Evolutionary conservation across 2,329 filamentous ascomycete genomes (phyloP), one percentile per base, ranked within the genome.

Genomic region (Penicillium paneum): DNA sequence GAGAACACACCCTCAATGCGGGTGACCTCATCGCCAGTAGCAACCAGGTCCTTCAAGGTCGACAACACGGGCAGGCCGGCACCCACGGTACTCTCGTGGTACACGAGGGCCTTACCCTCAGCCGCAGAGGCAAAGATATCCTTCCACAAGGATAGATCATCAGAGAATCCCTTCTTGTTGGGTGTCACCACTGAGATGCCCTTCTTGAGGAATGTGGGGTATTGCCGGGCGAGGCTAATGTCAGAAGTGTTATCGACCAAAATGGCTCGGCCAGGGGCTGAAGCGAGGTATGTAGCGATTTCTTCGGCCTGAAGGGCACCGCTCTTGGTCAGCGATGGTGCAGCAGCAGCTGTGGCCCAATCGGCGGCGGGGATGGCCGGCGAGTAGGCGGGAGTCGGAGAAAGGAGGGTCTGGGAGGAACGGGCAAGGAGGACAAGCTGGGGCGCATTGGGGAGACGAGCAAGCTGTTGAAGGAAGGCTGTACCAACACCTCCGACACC

Each of bases 81-180:
- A 46, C 94, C 94, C 21, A 96, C 91, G 11, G 91, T 94, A 38
- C 90, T 92, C 77, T 99, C 94, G 73, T 99, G 94, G 81, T 94
- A 97, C 56, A 97, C 81, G 70, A 91, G 89, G 40, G 92, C 90
- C 42, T 81, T 79, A 11, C 74, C 72, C 32, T 76, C 73, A 44
- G 82, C 80, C 1, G 91, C 87, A 1, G 90, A 82, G 3, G 79
- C 76, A 74, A 96, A 95, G 69, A 99, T 97, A 59, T 89, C 84
- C 67, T 90, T 83, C 92, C 93, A 99, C 52, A 96, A 79, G 64
- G 85, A 80, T 67, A 90, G 86, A 42, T 84, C 85, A 54, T 89
- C 86, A 0, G 91, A 95, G 76, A 99, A 99, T 13, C 89, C 93
- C 77, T 99, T 99, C 81, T 99, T 99, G 81, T 97, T 99, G 40